Percentiles rank a stretch among this genome's conserved stretches.
Evolutionary conservation across 208 protist species (phyloP).

Genomic region (Acanthamoeba lenticulata): DNA sequence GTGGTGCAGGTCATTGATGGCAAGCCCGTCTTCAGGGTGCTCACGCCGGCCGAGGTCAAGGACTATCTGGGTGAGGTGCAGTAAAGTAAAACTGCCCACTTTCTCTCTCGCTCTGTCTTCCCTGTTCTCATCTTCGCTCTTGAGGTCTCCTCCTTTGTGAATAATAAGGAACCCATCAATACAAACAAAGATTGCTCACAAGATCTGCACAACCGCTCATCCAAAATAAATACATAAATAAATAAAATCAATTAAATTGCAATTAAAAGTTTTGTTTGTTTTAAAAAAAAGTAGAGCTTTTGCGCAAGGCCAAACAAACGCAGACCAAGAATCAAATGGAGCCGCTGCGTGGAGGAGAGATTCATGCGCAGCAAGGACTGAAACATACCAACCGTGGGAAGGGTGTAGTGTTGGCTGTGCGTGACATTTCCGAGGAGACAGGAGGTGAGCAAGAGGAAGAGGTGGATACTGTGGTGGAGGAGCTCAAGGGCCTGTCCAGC

Average conservation of each 20-base stretch:
- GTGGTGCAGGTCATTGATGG: constrained; percentile 89
- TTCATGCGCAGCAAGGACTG: not conserved
- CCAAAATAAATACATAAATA: no score
- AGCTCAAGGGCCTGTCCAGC: not conserved
- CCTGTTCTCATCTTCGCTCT: not conserved
- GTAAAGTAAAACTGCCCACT: constrained; percentile 6
- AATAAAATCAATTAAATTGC: no score
- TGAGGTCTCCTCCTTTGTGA: not conserved
- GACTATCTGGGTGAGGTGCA: constrained; percentile 91
- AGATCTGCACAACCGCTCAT: no score
- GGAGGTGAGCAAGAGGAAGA: not conserved
- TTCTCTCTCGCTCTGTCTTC: not conserved
- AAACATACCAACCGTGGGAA: no score
- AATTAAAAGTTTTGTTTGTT: not conserved
- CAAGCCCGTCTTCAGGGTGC: constrained; percentile 79
- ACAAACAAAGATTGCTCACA: no score
- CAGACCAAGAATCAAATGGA: not conserved
- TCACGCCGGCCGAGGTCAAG: constrained; percentile 90
- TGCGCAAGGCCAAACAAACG: not conserved
- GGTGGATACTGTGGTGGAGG: constrained; percentile 12
- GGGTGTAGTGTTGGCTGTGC: not conserved
- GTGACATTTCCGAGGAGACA: not conserved
- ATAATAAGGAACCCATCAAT: not conserved
- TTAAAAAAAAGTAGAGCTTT: not conserved
- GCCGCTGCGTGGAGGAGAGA: not conserved